Evolutionary conservation across 2,329 filamentous ascomycete species (phyloP), one percentile per base, ranked within the genome.

Genomic region (Cordyceps tenuipes): DNA sequence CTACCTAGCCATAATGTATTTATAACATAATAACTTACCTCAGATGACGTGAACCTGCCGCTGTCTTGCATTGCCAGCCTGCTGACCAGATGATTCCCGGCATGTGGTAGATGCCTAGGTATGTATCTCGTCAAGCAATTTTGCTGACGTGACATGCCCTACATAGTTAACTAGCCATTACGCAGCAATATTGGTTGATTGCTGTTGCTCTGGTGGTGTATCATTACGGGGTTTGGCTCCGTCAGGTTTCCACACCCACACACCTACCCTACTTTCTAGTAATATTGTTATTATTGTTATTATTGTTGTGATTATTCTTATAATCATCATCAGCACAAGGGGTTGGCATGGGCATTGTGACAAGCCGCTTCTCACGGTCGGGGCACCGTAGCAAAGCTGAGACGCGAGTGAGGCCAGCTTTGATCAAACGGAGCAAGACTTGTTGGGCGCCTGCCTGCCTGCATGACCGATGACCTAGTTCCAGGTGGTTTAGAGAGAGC

Each of bases 391-490:
- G 29, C 56, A 59, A 13, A 46, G 47, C 48, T 59, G 56, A 59
- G 56, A 59, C 56, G 56, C 34, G 48, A 19, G 15, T 21, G 31
- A 39, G n/a, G n/a, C 53, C 29, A n/a, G 26, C 47, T 58, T 43
- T n/a, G 41, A 17, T 21, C n/a, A 19, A n/a, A 41, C 43, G 34
- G 9, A 36, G 39, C 26, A 41, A 46, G 17, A 46, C 43, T 17
- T n/a, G 44, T 29, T 23, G 54, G 29, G 21, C 53, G 39, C 31
- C 49, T 15, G 13, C 31, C 49, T 15, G 13, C 17, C 36, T 26
- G 48, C 56, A 52, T 59, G 36, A 57, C 29, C 34, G 34, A 41
- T 57, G 54, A 57, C 55, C 12, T 36, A 36, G 34, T 36, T 13
- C 34, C 15, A n/a, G 23, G 23, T 17, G 26, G 56, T 39, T 51